These are phyloP conservation scores for Erysiphe pulchra DNA, from an alignment of 2,329 filamentous ascomycete genomes.

Conservation along the genomic window DNA sequence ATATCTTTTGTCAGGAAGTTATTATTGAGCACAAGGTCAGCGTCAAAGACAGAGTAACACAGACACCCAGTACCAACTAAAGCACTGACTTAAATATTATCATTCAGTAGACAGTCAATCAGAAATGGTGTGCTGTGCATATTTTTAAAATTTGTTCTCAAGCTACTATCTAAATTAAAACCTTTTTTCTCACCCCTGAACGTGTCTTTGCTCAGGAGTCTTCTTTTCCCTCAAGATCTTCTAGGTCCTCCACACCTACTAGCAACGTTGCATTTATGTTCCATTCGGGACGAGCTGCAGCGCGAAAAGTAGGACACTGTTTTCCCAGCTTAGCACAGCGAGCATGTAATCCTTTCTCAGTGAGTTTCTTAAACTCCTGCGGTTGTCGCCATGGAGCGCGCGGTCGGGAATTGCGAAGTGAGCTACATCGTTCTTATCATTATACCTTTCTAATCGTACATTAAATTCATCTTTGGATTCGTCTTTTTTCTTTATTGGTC, in stretches of 20 bases:
- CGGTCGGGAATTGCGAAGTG: neutral
- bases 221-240: neutral
- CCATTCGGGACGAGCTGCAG: neutral
- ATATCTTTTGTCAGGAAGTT: neutral
- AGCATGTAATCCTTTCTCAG: neutral
- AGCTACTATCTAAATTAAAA: neutral
- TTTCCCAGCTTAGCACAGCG: neutral
- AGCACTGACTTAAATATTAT: neutral
- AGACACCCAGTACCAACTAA: neutral
- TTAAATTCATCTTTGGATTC: too few species aligned
- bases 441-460: too few species aligned
- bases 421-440: too few species aligned
- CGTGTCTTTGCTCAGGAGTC: neutral
- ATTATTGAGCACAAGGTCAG: neutral
- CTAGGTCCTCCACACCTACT: neutral
- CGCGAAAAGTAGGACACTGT: neutral
- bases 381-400: neutral
- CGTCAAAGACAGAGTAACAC: neutral
- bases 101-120: neutral
- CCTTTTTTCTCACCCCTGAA: neutral
- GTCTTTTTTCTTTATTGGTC: too few species aligned
- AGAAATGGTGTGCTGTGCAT: neutral
- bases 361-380: neutral
- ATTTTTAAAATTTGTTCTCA: neutral
- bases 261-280: neutral